phyloP scores from a whole-genome alignment of 2,329 filamentous ascomycete genomes.

The Chrysosphaeria jannelii region DNA sequence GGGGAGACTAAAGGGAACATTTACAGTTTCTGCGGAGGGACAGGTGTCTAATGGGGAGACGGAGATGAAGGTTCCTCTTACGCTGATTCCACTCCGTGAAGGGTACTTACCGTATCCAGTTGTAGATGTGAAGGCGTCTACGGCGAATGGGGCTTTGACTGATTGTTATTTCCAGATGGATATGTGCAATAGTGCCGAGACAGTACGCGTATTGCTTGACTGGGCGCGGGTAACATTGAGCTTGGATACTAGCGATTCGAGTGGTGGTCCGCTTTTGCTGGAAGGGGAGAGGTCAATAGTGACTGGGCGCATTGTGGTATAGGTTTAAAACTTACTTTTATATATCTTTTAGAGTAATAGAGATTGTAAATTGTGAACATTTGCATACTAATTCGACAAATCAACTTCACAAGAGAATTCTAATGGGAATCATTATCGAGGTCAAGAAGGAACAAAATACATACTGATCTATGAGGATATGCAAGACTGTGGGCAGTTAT shows the following conservation, averaged over 20 bases:
- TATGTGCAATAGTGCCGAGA: slow-evolving; percentile 47
- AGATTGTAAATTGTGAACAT: neutral
- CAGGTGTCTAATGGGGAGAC: slow-evolving; percentile 14
- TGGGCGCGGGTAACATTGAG: slow-evolving; percentile 42
- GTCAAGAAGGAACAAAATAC: too few relatives aligned
- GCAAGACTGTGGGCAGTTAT: too few relatives aligned
- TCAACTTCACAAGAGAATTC: neutral
- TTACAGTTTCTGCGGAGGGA: slow-evolving; percentile 21
- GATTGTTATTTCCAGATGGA: slow-evolving; percentile 42
- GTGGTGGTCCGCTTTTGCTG: slow-evolving; percentile 33
- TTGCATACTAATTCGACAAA: neutral
- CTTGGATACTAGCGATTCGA: slow-evolving; percentile 32
- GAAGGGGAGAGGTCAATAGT: too few relatives aligned
- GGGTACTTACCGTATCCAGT: slow-evolving; percentile 51
- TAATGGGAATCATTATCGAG: neutral
- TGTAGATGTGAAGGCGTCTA: slow-evolving; percentile 43
- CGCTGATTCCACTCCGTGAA: slow-evolving; percentile 52
- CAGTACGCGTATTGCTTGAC: slow-evolving; percentile 43
- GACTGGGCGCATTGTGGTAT: too few relatives aligned
- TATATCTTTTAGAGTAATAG: neutral
- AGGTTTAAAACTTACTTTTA: neutral
- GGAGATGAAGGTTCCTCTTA: slow-evolving; percentile 30
- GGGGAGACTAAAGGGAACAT: slow-evolving; percentile 51
- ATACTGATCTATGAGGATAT: too few relatives aligned
- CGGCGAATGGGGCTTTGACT: neutral